These are phyloP conservation scores for Potentilla sterilis DNA, from an alignment of 306 rosid species.

Conservation along the genomic window DNA sequence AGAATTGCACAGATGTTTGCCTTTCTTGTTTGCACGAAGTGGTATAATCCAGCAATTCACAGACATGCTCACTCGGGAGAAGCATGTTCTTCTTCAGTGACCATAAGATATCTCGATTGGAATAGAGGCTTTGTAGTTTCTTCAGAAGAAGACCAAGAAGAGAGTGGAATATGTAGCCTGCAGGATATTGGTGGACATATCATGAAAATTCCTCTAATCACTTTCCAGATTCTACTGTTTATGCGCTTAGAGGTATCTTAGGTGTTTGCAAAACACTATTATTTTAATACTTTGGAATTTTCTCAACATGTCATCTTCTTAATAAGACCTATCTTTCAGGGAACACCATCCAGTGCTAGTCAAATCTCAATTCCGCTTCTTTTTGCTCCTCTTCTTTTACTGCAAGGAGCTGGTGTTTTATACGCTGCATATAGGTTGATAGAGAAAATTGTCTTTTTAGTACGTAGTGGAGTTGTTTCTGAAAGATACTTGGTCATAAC, in stretches of 20 bases:
- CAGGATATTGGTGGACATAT: constrained; percentile 90
- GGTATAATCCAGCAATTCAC: constrained; percentile 90
- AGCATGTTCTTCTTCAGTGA: constrained; percentile 56
- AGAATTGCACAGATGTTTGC: constrained; percentile 98
- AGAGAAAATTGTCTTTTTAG: constrained; percentile 65
- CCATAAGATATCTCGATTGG: constrained; percentile 64
- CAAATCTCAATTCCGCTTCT: constrained; percentile 43
- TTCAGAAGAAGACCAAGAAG: constrained; percentile 58
- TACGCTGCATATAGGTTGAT: constrained; percentile 66
- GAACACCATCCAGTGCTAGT: constrained; percentile 52
- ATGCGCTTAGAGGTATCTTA: constrained; percentile 75
- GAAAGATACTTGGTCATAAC: constrained; percentile 52
- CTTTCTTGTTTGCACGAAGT: constrained; percentile 92
- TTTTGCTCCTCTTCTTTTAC: constrained; percentile 65
- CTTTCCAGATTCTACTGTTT: constrained; percentile 72
- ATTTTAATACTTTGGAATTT: constrained; percentile 7
- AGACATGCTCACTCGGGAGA: constrained; percentile 56
- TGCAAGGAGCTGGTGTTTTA: constrained; percentile 84
- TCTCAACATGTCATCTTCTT: constrained; percentile 18
- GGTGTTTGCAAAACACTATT: neutral
- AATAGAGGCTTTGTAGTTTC: constrained; percentile 67
- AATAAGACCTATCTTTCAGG: constrained; percentile 42
- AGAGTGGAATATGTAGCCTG: constrained; percentile 52
- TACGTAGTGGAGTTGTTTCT: constrained; percentile 43
- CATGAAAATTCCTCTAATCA: constrained; percentile 77